A percentile compares a stretch with the other conserved stretches of the same genome.
Conservation (phyloP, 331 rosid species). For the Cucumis variabilis region DNA sequence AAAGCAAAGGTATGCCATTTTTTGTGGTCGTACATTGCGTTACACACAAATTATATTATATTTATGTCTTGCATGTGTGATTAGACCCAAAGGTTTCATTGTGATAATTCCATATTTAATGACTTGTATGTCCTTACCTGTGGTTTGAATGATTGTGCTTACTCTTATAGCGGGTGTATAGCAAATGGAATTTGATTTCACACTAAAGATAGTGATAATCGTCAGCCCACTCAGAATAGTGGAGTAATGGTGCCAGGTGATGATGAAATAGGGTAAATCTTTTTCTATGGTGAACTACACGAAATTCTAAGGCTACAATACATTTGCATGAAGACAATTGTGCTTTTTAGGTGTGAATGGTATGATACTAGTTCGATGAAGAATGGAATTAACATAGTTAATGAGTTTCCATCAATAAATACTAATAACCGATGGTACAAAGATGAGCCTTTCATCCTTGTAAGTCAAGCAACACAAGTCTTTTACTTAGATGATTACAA, state of each 20-base stretch:
- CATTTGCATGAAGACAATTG: neutral
- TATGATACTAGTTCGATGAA: neutral
- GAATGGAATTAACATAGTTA: too few species aligned
- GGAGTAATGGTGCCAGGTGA: neutral
- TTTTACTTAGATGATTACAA: conserved; percentile 11
- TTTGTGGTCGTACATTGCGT: too few species aligned
- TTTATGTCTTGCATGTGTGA: too few species aligned
- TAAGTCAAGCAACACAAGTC: neutral
- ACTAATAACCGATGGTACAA: neutral
- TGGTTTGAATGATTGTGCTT: neutral
- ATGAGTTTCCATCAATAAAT: neutral
- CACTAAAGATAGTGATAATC: neutral
- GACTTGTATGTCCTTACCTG: too few species aligned
- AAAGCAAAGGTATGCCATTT: too few species aligned
- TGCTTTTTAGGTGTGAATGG: neutral
- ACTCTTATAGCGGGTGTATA: neutral
- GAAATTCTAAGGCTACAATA: neutral
- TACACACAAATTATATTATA: too few species aligned
- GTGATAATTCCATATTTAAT: too few species aligned
- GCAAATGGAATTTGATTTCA: neutral
- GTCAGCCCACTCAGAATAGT: neutral
- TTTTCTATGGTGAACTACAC: neutral
- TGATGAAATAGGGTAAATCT: neutral
- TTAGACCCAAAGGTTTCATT: too few species aligned
- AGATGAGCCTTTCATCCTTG: neutral